Conservation (phyloP, 202 grass and related monocot species). For the Zoysia matrella region DNA sequence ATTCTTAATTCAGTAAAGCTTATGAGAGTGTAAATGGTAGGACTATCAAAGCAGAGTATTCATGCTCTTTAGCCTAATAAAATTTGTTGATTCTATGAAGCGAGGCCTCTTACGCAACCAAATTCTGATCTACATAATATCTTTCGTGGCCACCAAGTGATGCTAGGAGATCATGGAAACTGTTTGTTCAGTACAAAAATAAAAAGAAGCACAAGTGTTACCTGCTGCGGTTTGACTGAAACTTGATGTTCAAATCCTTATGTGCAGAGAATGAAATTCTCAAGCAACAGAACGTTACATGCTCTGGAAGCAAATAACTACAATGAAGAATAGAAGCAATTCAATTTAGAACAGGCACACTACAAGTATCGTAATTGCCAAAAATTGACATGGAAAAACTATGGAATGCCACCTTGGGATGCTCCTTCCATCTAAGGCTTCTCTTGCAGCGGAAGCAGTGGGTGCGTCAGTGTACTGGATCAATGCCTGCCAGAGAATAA, state of each 20-base stretch:
- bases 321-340: conserved; percentile 14
- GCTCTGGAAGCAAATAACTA: conserved; percentile 80
- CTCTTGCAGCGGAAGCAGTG: conserved; percentile 80
- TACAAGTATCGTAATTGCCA: conserved; percentile 1
- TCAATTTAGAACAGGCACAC: conserved; percentile 23
- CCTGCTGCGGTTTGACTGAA: conserved; percentile 84
- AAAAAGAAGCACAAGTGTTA: conserved; percentile 34
- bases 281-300: conserved; percentile 68
- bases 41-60: neutral
- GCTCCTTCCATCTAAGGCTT: conserved; percentile 89
- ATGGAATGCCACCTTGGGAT: conserved; percentile 67
- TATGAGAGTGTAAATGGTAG: neutral
- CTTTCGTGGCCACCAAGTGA: neutral
- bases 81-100: neutral
- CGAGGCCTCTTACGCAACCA: neutral
- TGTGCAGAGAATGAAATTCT: conserved; percentile 85
- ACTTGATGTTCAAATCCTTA: conserved; percentile 78
- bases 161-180: neutral
- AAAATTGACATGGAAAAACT: conserved; percentile 17
- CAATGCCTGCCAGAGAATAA: conserved; percentile 58
- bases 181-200: neutral
- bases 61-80: conserved; percentile 4
- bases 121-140: conserved; percentile 10
- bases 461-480: conserved; percentile 83
- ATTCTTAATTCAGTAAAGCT: neutral